Base-by-base conservation (phyloP, 495 filamentous ascomycete species). In the Aspergillus heteromorphus region DNA sequence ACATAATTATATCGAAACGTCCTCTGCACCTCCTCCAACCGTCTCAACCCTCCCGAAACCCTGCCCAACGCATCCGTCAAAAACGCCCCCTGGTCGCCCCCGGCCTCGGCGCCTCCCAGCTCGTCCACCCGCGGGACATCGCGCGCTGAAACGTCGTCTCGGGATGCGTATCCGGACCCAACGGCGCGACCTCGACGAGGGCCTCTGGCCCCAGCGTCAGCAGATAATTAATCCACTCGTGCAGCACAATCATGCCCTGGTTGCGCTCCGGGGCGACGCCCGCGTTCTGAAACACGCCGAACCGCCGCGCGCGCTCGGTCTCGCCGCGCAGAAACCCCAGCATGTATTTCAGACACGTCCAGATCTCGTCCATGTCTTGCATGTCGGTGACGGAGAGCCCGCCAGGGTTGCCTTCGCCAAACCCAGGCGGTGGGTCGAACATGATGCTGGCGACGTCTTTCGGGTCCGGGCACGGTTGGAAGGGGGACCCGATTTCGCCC, bases 351-450 rank as follows among this genome's bases (percentile, higher is more conserved):
- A 57, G 42, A 17, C 48, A 30, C 14, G 34, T 48, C 55, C 55
- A 57, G 19, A 57, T 40, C 48, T 57, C 55, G 8, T 47, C 31
- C 55, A 57, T 57, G 49, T 57, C 48, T 17, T 36, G 31, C 27
- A 57, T 43, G 48, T 57, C 40, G 6, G 14, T 38, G 21, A 40
- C 25, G 6, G 55, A 52, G 1, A 57, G 49, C 1, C 25, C 36
- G 14, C 48, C 48, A 7, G 36, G 30, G 29, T 57, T 57, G 13
- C 55, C 55, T 11, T 51, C 40, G 2, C 48, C 55, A n/a, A 57
- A 57, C 8, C 55, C 55, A 0, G 31, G 27, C 1, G 48, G 55
- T 1, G 55, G 49, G 30, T 42, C 23, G 36, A 57, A 57, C 8
- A 57, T 29, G 10, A 52, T 42, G 18, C 40, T 57, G 49, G 38